Conservation (phyloP, 2,329 filamentous ascomycete genomes). For the Aureobasidium sp. region DNA sequence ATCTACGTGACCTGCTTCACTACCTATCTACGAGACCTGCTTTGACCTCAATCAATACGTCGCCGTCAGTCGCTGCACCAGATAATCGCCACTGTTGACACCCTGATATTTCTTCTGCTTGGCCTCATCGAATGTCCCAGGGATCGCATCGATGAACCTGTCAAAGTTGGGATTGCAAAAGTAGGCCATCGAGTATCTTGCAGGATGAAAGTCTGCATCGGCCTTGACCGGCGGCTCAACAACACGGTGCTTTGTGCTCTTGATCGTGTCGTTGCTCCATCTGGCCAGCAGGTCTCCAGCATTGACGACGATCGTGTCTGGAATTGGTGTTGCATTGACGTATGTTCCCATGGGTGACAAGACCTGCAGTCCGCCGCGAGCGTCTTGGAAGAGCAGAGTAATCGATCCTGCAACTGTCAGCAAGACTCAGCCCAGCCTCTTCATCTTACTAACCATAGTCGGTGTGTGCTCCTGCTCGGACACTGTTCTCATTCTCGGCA, state of each 20-base stretch:
- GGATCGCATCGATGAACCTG: conserved; percentile 68
- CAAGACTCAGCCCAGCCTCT: neutral
- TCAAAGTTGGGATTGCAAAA: conserved; percentile 84
- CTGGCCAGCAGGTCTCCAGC: conserved; percentile 77
- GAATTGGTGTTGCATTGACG: conserved; percentile 74
- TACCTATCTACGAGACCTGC: too few species aligned
- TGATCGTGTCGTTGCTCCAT: conserved; percentile 89
- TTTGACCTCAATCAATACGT: conserved; percentile 43
- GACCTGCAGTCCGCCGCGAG: conserved; percentile 50
- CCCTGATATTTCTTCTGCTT: conserved; percentile 68
- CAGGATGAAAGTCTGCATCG: conserved; percentile 54
- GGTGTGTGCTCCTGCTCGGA: conserved; percentile 68
- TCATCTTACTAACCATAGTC: conserved; percentile 44
- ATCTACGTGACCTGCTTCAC: too few species aligned
- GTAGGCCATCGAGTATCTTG: conserved; percentile 79
- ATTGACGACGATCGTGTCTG: conserved; percentile 77
- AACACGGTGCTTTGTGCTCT: conserved; percentile 81
- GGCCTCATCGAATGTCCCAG: conserved; percentile 61
- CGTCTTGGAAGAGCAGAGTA: conserved; percentile 48
- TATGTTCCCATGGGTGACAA: conserved; percentile 62
- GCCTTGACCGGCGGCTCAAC: conserved; percentile 62
- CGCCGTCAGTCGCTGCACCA: conserved; percentile 66
- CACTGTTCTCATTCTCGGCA: conserved; percentile 39
- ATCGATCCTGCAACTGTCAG: conserved; percentile 29
- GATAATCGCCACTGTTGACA: conserved; percentile 72